Evolutionary conservation across 2,329 filamentous ascomycete genomes (phyloP).

Genomic region (Cordyceps militaris): DNA sequence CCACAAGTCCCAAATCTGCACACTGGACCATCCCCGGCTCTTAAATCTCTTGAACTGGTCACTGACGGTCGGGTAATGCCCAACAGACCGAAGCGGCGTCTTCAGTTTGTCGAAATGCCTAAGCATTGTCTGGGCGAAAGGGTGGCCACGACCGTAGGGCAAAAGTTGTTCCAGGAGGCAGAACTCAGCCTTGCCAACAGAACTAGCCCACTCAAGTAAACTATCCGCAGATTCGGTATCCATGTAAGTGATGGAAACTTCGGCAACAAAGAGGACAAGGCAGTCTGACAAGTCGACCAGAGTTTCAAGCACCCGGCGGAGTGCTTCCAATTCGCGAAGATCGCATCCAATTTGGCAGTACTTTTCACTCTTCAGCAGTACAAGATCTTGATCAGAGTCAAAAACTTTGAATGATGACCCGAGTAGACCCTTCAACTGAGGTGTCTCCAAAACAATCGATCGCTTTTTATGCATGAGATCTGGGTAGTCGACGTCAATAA

Average conservation of each 20-base stretch:
- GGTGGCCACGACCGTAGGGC: conserved; percentile 68
- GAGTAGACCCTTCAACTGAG: conserved; percentile 43
- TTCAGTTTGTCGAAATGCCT: conserved; percentile 74
- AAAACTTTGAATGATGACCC: conserved; percentile 26
- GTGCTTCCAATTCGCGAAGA: conserved; percentile 56
- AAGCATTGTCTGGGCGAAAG: conserved; percentile 83
- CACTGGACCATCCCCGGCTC: conserved; percentile 58
- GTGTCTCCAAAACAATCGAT: conserved; percentile 56
- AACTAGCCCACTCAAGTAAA: conserved; percentile 71
- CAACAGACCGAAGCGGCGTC: conserved; percentile 68
- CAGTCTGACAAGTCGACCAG: conserved; percentile 52
- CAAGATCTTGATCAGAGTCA: conserved; percentile 32
- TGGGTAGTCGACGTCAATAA: conserved; percentile 82
- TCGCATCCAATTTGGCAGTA: conserved; percentile 82
- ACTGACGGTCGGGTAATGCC: conserved; percentile 58
- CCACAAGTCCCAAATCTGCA: conserved; percentile 67
- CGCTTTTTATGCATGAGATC: conserved; percentile 71
- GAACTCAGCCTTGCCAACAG: conserved; percentile 66
- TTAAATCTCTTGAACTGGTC: conserved; percentile 64
- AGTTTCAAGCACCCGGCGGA: conserved; percentile 52
- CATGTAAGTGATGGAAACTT: conserved; percentile 92
- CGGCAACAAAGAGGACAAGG: conserved; percentile 72
- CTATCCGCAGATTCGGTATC: conserved; percentile 63
- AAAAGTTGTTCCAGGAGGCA: conserved; percentile 82
- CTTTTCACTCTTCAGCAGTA: conserved; percentile 58